Evolutionary conservation across 306 rosid species (phyloP).

Genomic region (Trifolium pratense): DNA sequence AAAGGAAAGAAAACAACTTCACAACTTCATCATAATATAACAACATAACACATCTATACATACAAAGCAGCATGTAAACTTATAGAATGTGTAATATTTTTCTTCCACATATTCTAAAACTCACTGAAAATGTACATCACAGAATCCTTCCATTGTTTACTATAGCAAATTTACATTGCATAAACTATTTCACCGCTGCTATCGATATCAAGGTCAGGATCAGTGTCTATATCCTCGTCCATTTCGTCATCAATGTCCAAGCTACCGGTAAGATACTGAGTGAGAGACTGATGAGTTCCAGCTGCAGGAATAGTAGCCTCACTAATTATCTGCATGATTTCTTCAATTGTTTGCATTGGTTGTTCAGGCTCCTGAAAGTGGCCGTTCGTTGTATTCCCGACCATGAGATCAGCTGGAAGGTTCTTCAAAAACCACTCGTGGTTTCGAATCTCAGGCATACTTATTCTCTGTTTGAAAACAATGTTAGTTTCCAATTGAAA

Average conservation of each 20-base stretch:
- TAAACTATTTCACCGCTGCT: conserved; percentile 95
- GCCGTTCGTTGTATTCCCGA: conserved; percentile 54
- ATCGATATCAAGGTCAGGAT: conserved; percentile 81
- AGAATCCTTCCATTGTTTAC: neutral
- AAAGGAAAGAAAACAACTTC: conserved; percentile 16
- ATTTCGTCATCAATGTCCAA: conserved; percentile 66
- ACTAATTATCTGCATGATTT: conserved; percentile 83
- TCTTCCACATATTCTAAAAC: conserved; percentile 42
- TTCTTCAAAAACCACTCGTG: conserved; percentile 90
- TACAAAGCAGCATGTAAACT: conserved; percentile 39
- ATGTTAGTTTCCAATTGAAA: conserved; percentile 36
- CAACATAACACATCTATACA: conserved; percentile 5
- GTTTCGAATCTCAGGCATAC: conserved; percentile 73
- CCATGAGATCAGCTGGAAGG: conserved; percentile 84
- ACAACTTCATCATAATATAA: conserved; percentile 30
- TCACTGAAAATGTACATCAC: neutral
- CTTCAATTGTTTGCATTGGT: conserved; percentile 81
- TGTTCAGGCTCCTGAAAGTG: conserved; percentile 80
- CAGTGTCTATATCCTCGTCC: conserved; percentile 81
- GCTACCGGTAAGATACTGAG: conserved; percentile 76
- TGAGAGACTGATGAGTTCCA: conserved; percentile 67
- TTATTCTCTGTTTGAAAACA: conserved; percentile 72
- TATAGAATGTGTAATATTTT: conserved; percentile 23
- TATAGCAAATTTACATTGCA: conserved; percentile 63
- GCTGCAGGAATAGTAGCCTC: conserved; percentile 93